Conservation (phyloP, 768 basidiomycete genomes). For the Porpolomopsis calyptriformis region DNA sequence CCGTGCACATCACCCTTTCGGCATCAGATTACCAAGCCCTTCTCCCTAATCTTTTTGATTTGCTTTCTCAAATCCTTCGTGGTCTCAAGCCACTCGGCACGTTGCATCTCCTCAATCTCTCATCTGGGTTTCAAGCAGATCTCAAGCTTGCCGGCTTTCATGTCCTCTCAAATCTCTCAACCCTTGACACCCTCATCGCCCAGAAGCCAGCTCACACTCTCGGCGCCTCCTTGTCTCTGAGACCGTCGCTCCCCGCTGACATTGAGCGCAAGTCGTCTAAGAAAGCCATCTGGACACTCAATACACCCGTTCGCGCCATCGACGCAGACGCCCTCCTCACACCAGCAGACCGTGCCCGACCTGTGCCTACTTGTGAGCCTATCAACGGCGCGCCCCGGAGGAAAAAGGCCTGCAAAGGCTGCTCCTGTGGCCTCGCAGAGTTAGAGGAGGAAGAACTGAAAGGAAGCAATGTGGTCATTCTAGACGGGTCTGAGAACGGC, state of each 20-base stretch:
- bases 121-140: slow-evolving; percentile 33
- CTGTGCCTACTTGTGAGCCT: slow-evolving; percentile 69
- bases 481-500: slow-evolving; percentile 55
- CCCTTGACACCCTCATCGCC: slow-evolving; percentile 42
- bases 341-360: slow-evolving; percentile 68
- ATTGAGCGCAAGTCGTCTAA: slow-evolving; percentile 49
- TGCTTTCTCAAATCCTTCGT: slow-evolving; percentile 50
- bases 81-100: slow-evolving; percentile 60
- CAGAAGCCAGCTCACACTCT: slow-evolving; percentile 54
- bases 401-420: slow-evolving; percentile 92
- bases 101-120: slow-evolving; percentile 51
- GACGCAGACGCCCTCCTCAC: slow-evolving; percentile 81
- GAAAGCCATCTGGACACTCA: slow-evolving; percentile 82
- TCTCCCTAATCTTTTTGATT: slow-evolving; percentile 36
- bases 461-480: slow-evolving; percentile 50
- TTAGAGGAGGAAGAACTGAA: slow-evolving; percentile 68
- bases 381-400: slow-evolving; percentile 43
- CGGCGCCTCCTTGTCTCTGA: slow-evolving; percentile 33
- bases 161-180: slow-evolving; percentile 33
- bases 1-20: slow-evolving; percentile 60
- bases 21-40: slow-evolving; percentile 51
- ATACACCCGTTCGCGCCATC: slow-evolving; percentile 58
- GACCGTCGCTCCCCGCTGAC: slow-evolving; percentile 36
- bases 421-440: slow-evolving; percentile 93
- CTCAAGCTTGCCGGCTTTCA: slow-evolving; percentile 60